Evolutionary conservation across 1,284 basidiomycete species (phyloP), one percentile per base, ranked within the genome.

Genomic region (Pascua sp.): DNA sequence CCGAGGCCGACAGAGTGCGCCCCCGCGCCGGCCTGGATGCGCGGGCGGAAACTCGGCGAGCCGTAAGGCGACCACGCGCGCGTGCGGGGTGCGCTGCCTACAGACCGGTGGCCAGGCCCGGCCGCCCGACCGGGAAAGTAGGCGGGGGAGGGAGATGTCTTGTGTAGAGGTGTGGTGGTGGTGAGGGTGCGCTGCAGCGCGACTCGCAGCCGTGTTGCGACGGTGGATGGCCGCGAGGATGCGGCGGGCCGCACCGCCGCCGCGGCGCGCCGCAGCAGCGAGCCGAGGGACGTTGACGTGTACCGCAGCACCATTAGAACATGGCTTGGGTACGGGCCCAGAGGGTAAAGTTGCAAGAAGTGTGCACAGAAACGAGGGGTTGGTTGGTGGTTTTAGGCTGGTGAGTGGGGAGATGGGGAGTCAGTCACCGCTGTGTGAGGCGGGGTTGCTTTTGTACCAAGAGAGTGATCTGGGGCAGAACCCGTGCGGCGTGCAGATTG

Each of bases 1-100:
- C 69, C 68, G 12, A 75, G 61, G 4, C 73, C 73, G 11, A 73
- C 66, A 43, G 47, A 38, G 17, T 32, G 24, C 24, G 24, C 7
- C 24, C 24, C 24, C 24, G 24, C 24, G 24, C 24, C 24, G 4
- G 24, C 4, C 24, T 32, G 24, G 24, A 32, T 32, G 63, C 59
- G 24, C 58, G 61, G 24, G 68, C 62, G 10, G 59, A 61, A 8
- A 66, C 53, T 32, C 69, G 66, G 18, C 64, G 57, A 5, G 62
- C 51, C 42, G 55, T 32, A 32, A 3, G 24, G 24, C 24, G 24
- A 32, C 24, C 39, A 39, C 46, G 49, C 16, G 53, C 53, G 13
- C 18, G 11, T 4, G 53, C 53, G 43, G 53, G 53, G 50, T 42
- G 55, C 1, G 42, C 36, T 1, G 46, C 50, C 13, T 47, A 59